Base-by-base conservation (phyloP, 768 basidiomycete genomes). In the Hortiboletus campestris region DNA sequence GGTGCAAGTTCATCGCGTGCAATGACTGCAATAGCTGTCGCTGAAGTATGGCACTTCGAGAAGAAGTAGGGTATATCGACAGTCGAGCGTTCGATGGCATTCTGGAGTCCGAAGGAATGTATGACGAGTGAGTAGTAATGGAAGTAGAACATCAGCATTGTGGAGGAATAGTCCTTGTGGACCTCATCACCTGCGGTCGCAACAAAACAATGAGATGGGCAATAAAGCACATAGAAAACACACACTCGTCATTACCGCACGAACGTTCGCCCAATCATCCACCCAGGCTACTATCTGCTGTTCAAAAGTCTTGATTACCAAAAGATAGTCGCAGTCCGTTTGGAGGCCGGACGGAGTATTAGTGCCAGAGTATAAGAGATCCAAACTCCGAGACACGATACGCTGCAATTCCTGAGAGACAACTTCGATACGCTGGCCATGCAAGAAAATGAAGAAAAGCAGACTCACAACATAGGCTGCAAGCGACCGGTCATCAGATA, bases 81-180 rank as follows among this genome's bases (percentile, higher is more conserved):
- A 1, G 81, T 73, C 4, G 82, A 79, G 19, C 83, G 80, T 72
- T 96, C 95, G 53, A 98, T 74, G n/a, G 96, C 93, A 66, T 96
- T 91, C 71, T 99, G 95, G 41, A 99, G 80, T 12, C 96, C 96
- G 63, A 99, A 99, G 1, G 95, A 96, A 67, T 97, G 94, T 55
- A 98, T 75, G 36, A 97, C 91, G 49, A 99, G 82, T 74, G 84
- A 83, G 25, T 87, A 84, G 64, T 96, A 96, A 67, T 91, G 82
- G 74, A 82, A 89, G 69, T 92, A 93, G 67, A 94, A 95, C 60
- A 82, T 76, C 28, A 81, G 78, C 45, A 69, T 65, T 12, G 66
- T 63, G 25, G 59, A 55, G 14, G 48, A 17, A 40, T 74, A 63
- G 29, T 71, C 69, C 49, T 62, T 62, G 55, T 65, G 32, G 25